A percentile compares a stretch with the other conserved stretches of the same genome.
Evolutionary conservation across 352 stramenopile genomes (phyloP).

Genomic region (Phytophthora melonis): DNA sequence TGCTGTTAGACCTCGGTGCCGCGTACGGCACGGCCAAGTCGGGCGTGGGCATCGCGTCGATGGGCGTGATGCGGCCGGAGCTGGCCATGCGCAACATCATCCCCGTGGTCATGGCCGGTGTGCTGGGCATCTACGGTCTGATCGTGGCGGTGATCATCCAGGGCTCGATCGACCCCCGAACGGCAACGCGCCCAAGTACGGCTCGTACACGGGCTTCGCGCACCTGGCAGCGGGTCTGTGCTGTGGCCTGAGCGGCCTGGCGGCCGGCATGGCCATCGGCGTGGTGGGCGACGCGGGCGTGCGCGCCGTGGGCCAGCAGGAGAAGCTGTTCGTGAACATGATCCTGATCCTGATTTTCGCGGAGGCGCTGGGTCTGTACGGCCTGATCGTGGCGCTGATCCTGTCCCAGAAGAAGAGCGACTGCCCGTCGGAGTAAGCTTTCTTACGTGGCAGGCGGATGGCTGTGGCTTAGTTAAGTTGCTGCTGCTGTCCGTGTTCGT

Average conservation of each 20-base stretch:
- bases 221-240: slow-evolving; percentile 95
- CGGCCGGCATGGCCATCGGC: slow-evolving; percentile 95
- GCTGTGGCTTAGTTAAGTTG: slow-evolving; percentile 74
- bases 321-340: slow-evolving; percentile 98
- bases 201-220: slow-evolving; percentile 95
- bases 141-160: slow-evolving; percentile 96
- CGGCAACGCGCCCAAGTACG: slow-evolving; percentile 83
- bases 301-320: slow-evolving; percentile 96
- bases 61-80: slow-evolving; percentile 96
- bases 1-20: slow-evolving; percentile 91
- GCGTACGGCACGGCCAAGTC: slow-evolving; percentile 98
- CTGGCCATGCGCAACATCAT: slow-evolving; percentile 99
- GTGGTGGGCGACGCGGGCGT: slow-evolving; percentile 97
- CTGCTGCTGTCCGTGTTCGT: slow-evolving; percentile 96
- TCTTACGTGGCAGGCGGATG: slow-evolving; percentile 90
- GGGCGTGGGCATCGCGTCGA: slow-evolving; percentile 96
- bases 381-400: slow-evolving; percentile 96
- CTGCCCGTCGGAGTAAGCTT: slow-evolving; percentile 43
- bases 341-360: slow-evolving; percentile 99
- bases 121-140: slow-evolving; percentile 97
- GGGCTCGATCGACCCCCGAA: slow-evolving; percentile 89
- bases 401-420: slow-evolving; percentile 86
- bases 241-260: slow-evolving; percentile 94
- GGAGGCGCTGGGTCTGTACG: slow-evolving; percentile 97
- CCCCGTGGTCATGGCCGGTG: slow-evolving; percentile 98